phyloP scores from a whole-genome alignment of 495 filamentous ascomycete species.

The Hyaloscypha variabilis region DNA sequence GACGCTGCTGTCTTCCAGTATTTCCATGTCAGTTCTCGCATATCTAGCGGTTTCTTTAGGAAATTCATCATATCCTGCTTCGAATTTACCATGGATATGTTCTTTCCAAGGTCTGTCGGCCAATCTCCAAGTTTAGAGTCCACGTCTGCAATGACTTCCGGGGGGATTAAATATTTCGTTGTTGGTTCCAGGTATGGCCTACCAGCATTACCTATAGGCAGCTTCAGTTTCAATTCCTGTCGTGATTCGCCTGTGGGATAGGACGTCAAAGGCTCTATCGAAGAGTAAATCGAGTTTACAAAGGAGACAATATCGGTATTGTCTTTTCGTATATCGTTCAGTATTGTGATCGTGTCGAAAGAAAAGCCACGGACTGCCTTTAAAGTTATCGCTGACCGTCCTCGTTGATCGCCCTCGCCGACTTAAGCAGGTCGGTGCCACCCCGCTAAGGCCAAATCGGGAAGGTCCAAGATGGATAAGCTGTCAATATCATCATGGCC shows the following conservation, averaged over 20 bases:
- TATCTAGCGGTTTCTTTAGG: not conserved
- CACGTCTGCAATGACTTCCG: not conserved
- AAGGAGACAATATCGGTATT: not conserved
- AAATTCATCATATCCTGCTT: not conserved
- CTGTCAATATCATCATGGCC: too few species aligned
- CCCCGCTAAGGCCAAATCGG: too few species aligned
- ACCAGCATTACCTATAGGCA: slow-evolving; percentile 7
- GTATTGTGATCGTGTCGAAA: too few species aligned
- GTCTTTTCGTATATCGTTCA: too few species aligned
- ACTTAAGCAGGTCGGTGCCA: too few species aligned
- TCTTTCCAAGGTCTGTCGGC: not conserved
- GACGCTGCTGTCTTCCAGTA: not conserved
- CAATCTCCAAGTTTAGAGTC: not conserved
- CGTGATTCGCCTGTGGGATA: not conserved
- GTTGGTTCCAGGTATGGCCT: not conserved
- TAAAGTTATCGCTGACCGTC: too few species aligned
- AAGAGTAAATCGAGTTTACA: not conserved
- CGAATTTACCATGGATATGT: not conserved
- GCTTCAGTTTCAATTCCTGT: not conserved
- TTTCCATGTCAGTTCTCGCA: not conserved
- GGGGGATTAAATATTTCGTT: too few species aligned
- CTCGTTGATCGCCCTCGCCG: too few species aligned
- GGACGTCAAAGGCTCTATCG: not conserved
- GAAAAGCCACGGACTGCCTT: not conserved
- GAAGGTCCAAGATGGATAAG: too few species aligned